Evolutionary conservation across 495 filamentous ascomycete species (phyloP).

Genomic region (Corynascus novoguineensis): DNA sequence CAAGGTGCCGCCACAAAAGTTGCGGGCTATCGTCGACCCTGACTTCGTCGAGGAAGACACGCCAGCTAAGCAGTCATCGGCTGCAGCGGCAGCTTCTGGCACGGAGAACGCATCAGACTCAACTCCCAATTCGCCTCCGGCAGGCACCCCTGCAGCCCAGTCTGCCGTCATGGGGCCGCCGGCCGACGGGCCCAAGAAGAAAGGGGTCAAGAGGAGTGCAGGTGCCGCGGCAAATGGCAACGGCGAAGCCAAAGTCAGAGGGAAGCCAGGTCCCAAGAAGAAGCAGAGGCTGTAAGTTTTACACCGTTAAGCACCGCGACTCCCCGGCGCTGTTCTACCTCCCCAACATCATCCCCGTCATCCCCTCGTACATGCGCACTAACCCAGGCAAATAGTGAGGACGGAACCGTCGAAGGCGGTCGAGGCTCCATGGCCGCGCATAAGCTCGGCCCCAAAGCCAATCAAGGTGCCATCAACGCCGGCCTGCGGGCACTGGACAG

Average conservation of each 20-base stretch:
- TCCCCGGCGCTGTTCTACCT: slow-evolving; percentile 1
- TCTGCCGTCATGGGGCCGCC: slow-evolving; percentile 45
- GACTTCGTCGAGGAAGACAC: slow-evolving; percentile 39
- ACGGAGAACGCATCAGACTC: slow-evolving; percentile 47
- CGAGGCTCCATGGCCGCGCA: slow-evolving; percentile 45
- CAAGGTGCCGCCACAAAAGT: slow-evolving; percentile 33
- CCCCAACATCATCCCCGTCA: neutral
- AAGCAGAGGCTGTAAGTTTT: slow-evolving; percentile 88
- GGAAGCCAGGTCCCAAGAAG: slow-evolving; percentile 94
- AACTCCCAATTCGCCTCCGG: slow-evolving; percentile 41
- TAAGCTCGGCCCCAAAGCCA: slow-evolving; percentile 94
- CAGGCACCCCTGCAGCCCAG: slow-evolving; percentile 41
- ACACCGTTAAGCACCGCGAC: too few relatives aligned
- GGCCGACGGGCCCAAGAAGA: slow-evolving; percentile 55
- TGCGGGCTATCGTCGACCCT: slow-evolving; percentile 43
- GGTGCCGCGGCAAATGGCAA: slow-evolving; percentile 45
- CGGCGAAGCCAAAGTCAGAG: slow-evolving; percentile 54
- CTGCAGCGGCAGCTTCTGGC: slow-evolving; percentile 32
- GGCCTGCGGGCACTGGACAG: slow-evolving; percentile 90
- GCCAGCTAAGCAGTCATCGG: slow-evolving; percentile 32
- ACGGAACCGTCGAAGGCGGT: slow-evolving; percentile 51
- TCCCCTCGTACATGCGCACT: neutral
- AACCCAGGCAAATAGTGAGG: slow-evolving; percentile 46
- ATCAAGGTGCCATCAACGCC: slow-evolving; percentile 96
- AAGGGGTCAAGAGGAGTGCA: slow-evolving; percentile 48